phyloP scores from a whole-genome alignment of 1,284 basidiomycete species.

The Macrocystidia cucumis region DNA sequence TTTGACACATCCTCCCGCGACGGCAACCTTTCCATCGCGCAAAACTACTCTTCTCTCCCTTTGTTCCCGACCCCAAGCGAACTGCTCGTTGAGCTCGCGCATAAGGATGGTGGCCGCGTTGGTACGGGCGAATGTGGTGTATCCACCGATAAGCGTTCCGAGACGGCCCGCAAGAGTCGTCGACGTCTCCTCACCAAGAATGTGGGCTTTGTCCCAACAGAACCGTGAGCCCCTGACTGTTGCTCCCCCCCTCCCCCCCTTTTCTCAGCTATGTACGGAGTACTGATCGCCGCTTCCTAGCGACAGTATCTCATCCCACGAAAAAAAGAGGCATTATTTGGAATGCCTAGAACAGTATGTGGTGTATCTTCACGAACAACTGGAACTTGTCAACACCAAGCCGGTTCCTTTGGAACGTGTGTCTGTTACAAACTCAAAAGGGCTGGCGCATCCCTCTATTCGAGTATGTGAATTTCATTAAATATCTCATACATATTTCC shows the following conservation, averaged over 20 bases:
- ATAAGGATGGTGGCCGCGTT: constrained; percentile 7
- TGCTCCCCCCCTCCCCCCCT: constrained; percentile 1
- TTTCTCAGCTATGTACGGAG: constrained; percentile 4
- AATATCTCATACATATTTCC: constrained; percentile 1
- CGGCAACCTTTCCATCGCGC: constrained; percentile 3
- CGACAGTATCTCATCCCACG: constrained; percentile 64
- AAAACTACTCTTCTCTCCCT: constrained; percentile 15
- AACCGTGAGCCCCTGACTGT: constrained; percentile 41
- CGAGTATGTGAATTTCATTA: constrained; percentile 19
- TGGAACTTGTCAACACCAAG: constrained; percentile 37
- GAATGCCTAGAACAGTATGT: constrained; percentile 68
- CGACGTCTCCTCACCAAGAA: constrained; percentile 43
- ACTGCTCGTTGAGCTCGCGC: constrained; percentile 39
- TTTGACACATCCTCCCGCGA: neutral
- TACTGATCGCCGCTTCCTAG: constrained; percentile 25
- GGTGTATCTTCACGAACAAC: constrained; percentile 52
- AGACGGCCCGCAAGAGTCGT: constrained; percentile 44
- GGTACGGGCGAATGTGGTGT: constrained; percentile 6
- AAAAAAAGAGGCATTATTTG: constrained; percentile 67
- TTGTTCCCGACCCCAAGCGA: constrained; percentile 62
- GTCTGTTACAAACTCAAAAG: constrained; percentile 42
- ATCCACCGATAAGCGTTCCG: constrained; percentile 17
- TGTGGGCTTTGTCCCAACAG: constrained; percentile 44
- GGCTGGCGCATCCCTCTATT: constrained; percentile 50
- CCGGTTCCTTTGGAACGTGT: constrained; percentile 49